Evolutionary conservation across 2,329 filamentous ascomycete genomes (phyloP).

Genomic region (Zelopaecilomyces penicillatus): DNA sequence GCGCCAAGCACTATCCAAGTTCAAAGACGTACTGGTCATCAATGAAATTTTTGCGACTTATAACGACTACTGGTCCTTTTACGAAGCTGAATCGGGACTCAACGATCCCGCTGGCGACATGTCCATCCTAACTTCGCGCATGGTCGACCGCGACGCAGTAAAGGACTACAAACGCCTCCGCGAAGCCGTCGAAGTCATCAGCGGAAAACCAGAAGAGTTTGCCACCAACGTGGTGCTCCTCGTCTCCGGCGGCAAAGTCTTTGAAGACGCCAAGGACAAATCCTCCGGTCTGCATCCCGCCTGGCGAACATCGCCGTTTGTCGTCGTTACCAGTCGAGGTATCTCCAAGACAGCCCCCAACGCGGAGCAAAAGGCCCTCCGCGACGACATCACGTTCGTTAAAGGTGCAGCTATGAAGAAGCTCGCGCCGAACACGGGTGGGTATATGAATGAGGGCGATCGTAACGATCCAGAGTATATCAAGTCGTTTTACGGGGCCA

Average conservation of each 20-base stretch:
- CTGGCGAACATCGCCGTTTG: constrained; percentile 18
- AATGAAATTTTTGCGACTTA: constrained; percentile 16
- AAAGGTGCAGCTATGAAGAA: constrained; percentile 22
- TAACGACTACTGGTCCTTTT: constrained; percentile 22
- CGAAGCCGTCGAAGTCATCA: constrained; percentile 17
- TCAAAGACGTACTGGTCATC: constrained; percentile 15
- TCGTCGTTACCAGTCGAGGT: constrained; percentile 12
- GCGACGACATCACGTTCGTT: constrained; percentile 20
- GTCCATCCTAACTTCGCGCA: constrained; percentile 18
- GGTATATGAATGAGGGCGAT: constrained; percentile 36
- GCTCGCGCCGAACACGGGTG: constrained; percentile 30
- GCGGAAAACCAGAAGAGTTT: constrained; percentile 16
- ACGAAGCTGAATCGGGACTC: constrained; percentile 16
- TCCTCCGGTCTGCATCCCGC: constrained; percentile 20
- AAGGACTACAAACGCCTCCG: constrained; percentile 12
- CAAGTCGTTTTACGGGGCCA: constrained; percentile 26
- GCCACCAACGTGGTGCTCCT: constrained; percentile 18
- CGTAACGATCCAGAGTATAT: constrained; percentile 23
- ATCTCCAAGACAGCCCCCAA: constrained; percentile 11
- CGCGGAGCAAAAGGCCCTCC: constrained; percentile 12
- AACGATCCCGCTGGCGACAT: constrained; percentile 16
- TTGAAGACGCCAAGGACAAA: constrained; percentile 16
- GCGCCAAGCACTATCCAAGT: constrained; percentile 9
- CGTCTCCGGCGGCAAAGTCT: constrained; percentile 22
- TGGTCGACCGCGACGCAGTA: constrained; percentile 17